phyloP scores from a whole-genome alignment of 371 early-diverging fungal genomes.

The Catenaria anguillulae region DNA sequence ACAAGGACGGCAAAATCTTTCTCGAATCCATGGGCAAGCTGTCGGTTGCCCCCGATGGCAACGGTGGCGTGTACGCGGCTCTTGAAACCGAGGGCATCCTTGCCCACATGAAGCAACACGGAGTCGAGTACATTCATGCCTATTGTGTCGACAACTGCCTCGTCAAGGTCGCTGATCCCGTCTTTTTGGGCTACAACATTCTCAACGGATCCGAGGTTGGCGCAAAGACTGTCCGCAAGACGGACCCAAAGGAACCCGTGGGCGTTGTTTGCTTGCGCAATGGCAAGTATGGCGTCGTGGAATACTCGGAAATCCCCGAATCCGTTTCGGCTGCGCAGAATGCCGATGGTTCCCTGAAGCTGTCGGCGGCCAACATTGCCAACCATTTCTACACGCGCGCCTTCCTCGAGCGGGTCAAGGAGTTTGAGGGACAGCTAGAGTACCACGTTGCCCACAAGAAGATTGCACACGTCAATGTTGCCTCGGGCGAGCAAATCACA shows the following conservation, averaged over 20 bases:
- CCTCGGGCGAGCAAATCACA: constrained; percentile 49
- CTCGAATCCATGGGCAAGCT: constrained; percentile 62
- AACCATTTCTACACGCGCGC: constrained; percentile 93
- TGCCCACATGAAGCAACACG: constrained; percentile 52
- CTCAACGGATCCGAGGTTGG: constrained; percentile 78
- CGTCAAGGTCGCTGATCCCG: constrained; percentile 85
- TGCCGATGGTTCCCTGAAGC: constrained; percentile 48
- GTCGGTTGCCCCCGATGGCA: constrained; percentile 73
- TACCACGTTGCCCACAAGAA: constrained; percentile 95
- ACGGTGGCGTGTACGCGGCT: constrained; percentile 78
- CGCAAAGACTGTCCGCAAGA: constrained; percentile 81
- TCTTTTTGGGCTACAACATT: constrained; percentile 75
- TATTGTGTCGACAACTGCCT: constrained; percentile 94
- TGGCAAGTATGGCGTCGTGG: constrained; percentile 71
- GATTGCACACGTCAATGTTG: constrained; percentile 76
- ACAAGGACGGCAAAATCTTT: constrained; percentile 67
- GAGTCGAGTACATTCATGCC: constrained; percentile 67
- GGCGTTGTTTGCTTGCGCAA: constrained; percentile 85
- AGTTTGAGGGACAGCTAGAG: constrained; percentile 63
- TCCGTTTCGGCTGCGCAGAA: constrained; percentile 50
- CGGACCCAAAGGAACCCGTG: constrained; percentile 70
- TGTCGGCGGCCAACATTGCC: constrained; percentile 90
- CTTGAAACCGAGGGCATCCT: constrained; percentile 61
- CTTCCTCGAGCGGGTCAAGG: constrained; percentile 68
- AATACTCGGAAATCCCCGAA: constrained; percentile 82